phyloP scores from a whole-genome alignment of 2,329 filamentous ascomycete species.

The Colletotrichum spaethianum region DNA sequence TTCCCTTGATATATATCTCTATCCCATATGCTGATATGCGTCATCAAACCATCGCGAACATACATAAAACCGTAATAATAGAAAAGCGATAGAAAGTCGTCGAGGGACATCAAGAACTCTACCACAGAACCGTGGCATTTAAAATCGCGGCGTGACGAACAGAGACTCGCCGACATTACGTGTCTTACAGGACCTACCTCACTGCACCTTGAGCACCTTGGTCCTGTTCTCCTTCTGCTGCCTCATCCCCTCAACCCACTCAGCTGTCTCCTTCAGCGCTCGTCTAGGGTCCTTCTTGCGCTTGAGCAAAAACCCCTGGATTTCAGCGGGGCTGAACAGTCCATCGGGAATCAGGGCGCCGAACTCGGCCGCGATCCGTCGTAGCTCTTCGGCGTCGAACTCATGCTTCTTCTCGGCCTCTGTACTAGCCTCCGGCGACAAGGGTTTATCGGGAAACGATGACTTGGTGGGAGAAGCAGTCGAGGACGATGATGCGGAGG shows the following conservation, averaged over 20 bases:
- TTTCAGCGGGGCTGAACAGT: constrained; percentile 71
- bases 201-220: constrained; percentile 66
- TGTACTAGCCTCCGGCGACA: background rate
- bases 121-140: background rate
- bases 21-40: background rate
- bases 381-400: constrained; percentile 54
- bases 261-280: constrained; percentile 67
- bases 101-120: background rate
- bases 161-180: background rate
- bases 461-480: background rate
- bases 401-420: constrained; percentile 40
- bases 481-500: constrained; percentile 10
- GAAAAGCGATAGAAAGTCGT: background rate
- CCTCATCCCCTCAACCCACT: constrained; percentile 67
- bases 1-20: background rate
- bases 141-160: background rate
- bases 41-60: background rate
- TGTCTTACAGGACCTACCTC: constrained; percentile 28
- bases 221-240: constrained; percentile 65
- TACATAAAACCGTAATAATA: background rate
- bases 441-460: background rate
- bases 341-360: constrained; percentile 66
- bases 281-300: constrained; percentile 70
- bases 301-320: constrained; percentile 76
- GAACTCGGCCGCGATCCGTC: constrained; percentile 63